phyloP scores from a whole-genome alignment of 2,329 filamentous ascomycete genomes.

The Colletotrichum abscissum region DNA sequence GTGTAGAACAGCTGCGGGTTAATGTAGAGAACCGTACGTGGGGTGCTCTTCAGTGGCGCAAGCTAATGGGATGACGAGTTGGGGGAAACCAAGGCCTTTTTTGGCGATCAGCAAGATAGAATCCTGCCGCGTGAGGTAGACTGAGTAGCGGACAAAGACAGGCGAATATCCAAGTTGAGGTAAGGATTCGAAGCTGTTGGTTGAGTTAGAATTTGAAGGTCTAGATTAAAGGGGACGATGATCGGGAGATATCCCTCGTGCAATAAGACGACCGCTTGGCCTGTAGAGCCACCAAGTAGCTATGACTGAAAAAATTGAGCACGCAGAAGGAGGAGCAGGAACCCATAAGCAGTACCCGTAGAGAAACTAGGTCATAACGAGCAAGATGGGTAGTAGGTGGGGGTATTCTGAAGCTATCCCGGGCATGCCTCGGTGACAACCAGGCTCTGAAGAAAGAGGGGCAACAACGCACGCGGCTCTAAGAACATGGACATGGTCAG shows the following conservation, averaged over 20 bases:
- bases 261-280: slow-evolving; percentile 21
- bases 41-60: slow-evolving; percentile 16
- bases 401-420: slow-evolving; percentile 33
- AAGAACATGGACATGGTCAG: slow-evolving; percentile 14
- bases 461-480: background rate
- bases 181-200: slow-evolving; percentile 16
- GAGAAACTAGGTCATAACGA: background rate
- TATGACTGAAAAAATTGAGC: slow-evolving; percentile 7
- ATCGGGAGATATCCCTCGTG: background rate
- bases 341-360: slow-evolving; percentile 23
- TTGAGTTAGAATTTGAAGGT: slow-evolving; percentile 22
- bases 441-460: slow-evolving; percentile 7
- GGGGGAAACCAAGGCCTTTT: background rate
- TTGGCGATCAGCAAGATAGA: background rate
- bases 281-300: slow-evolving; percentile 12
- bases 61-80: background rate
- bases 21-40: slow-evolving; percentile 25
- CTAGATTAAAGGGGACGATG: background rate
- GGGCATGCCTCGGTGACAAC: slow-evolving; percentile 24
- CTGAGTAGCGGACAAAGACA: background rate
- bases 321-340: slow-evolving; percentile 13
- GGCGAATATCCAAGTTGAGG: background rate
- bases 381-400: slow-evolving; percentile 15
- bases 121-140: background rate
- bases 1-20: slow-evolving; percentile 10